These are phyloP conservation scores for Serendipita sp. DNA, from an alignment of 1,284 basidiomycete species.

Conservation along the genomic window DNA sequence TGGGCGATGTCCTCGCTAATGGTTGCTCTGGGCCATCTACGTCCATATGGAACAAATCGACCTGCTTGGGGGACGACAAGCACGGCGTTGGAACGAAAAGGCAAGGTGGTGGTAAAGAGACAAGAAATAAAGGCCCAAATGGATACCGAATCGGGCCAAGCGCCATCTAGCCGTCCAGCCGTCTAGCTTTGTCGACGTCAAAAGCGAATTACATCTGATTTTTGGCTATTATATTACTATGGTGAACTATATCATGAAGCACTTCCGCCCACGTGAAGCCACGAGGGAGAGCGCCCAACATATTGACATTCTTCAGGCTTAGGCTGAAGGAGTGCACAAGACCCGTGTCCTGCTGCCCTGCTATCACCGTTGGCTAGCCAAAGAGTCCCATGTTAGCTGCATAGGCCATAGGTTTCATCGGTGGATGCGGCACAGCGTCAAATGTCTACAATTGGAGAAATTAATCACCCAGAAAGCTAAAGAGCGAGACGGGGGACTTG, in stretches of 20 bases:
- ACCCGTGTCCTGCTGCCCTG: too few species aligned
- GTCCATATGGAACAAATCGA: background rate
- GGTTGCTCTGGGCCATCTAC: background rate
- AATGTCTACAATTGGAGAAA: slow-evolving; percentile 48
- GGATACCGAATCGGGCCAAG: background rate
- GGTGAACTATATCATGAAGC: background rate
- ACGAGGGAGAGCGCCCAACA: background rate
- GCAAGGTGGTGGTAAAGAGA: too few species aligned
- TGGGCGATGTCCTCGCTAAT: background rate
- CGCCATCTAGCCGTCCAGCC: background rate
- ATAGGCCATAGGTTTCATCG: slow-evolving; percentile 89
- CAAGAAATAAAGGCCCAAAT: too few species aligned
- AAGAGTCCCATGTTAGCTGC: slow-evolving; percentile 25
- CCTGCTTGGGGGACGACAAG: background rate
- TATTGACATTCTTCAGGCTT: background rate
- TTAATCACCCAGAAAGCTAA: slow-evolving; percentile 36
- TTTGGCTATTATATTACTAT: background rate
- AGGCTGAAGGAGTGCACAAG: background rate
- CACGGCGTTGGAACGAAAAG: too few species aligned
- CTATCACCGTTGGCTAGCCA: slow-evolving; percentile 14
- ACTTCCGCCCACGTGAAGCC: background rate
- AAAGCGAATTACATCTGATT: background rate
- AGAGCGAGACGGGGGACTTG: slow-evolving; percentile 24
- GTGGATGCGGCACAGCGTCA: slow-evolving; percentile 75
- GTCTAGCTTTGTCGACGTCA: background rate